These are phyloP conservation scores for Pleurotus cornucopiae DNA, from an alignment of 768 basidiomycete species.

Conservation along the genomic window DNA sequence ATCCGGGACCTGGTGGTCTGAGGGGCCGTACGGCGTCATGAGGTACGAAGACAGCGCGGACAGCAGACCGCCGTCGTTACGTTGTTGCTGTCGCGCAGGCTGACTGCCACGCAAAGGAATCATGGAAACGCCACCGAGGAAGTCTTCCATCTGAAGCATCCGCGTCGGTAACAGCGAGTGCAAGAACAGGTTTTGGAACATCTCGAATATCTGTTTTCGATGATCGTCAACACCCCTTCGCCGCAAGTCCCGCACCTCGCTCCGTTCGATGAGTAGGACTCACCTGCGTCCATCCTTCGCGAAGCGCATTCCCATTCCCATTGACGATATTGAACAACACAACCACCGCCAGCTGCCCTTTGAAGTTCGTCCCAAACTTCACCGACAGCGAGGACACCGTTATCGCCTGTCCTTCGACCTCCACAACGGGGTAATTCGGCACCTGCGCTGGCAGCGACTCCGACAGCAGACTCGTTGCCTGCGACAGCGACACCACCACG, in stretches of 20 bases:
- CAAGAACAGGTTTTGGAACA: constrained; percentile 94
- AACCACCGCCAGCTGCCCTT: constrained; percentile 93
- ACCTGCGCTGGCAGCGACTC: constrained; percentile 67
- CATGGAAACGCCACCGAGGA: constrained; percentile 89
- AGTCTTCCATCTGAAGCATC: constrained; percentile 98
- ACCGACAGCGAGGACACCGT: constrained; percentile 92
- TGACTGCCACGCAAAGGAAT: constrained; percentile 84
- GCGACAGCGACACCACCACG: constrained; percentile 88
- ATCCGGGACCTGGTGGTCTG: constrained; percentile 74
- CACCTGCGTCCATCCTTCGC: constrained; percentile 94
- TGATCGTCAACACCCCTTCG: not conserved
- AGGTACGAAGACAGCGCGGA: constrained; percentile 94
- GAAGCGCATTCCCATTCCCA: constrained; percentile 87
- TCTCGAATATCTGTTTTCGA: constrained; percentile 81
- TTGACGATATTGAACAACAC: constrained; percentile 98
- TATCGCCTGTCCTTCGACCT: constrained; percentile 86
- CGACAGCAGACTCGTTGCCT: constrained; percentile 83
- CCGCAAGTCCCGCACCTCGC: too few relatives aligned
- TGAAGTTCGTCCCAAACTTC: constrained; percentile 91
- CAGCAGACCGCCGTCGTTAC: constrained; percentile 88
- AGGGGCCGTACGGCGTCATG: constrained; percentile 84
- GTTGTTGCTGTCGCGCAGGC: constrained; percentile 54
- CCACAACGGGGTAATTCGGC: constrained; percentile 83
- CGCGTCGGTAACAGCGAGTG: constrained; percentile 86
- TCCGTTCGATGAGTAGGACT: constrained; percentile 8